Evolutionary conservation across 257 asterid species (phyloP).

Genomic region (Capsicum pubescens): DNA sequence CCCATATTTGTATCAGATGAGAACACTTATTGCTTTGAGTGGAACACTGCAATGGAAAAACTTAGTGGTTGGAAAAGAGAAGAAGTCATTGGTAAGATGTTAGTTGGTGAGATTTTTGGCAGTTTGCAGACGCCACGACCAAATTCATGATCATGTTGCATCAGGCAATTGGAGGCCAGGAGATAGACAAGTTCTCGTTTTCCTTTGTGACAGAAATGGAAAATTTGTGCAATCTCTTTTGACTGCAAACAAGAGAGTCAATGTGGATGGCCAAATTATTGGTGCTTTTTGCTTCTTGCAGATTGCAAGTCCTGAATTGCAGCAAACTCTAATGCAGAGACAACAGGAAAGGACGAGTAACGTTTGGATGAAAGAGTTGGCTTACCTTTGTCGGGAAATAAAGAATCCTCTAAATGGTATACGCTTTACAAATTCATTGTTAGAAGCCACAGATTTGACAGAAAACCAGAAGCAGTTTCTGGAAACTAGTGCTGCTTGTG

Average conservation of each 20-base stretch:
- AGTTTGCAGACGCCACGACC: conserved; percentile 68
- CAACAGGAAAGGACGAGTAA: conserved; percentile 60
- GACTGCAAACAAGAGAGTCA: conserved; percentile 83
- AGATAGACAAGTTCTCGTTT: conserved; percentile 68
- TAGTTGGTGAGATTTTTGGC: conserved; percentile 88
- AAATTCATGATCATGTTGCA: conserved; percentile 81
- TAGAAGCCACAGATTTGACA: conserved; percentile 72
- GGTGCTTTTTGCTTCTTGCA: conserved; percentile 97
- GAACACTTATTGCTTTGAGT: conserved; percentile 82
- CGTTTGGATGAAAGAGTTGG: conserved; percentile 78
- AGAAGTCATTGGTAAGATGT: conserved; percentile 73
- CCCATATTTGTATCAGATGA: conserved; percentile 95
- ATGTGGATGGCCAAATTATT: conserved; percentile 67
- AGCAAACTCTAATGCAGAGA: conserved; percentile 65
- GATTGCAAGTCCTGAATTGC: conserved; percentile 80
- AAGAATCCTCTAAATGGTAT: conserved; percentile 82
- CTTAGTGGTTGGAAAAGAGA: conserved; percentile 83
- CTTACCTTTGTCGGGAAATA: conserved; percentile 78
- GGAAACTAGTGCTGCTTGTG: conserved; percentile 87
- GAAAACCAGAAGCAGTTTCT: conserved; percentile 83
- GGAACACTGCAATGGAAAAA: conserved; percentile 94
- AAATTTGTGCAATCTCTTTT: conserved; percentile 68
- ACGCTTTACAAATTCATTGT: conserved; percentile 71
- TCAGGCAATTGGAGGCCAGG: conserved; percentile 78
- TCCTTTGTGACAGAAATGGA: conserved; percentile 66